A percentile compares a stretch with the other conserved stretches of the same genome.
Conservation (phyloP, 164 flowering plant species). For the Umbilicus rupestris region DNA sequence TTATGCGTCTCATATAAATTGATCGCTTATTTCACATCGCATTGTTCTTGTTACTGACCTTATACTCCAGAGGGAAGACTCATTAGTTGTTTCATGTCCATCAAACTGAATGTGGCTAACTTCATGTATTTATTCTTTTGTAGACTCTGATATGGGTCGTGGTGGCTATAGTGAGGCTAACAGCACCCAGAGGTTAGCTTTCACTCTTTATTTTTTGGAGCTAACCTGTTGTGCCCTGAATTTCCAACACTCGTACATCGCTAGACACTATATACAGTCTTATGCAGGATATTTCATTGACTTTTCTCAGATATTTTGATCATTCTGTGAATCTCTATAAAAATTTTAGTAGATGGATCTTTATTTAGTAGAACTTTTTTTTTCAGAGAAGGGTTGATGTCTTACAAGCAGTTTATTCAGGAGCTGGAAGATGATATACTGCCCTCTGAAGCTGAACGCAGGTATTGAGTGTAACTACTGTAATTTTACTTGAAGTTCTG, state of each 20-base stretch:
- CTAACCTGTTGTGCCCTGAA: too few species aligned
- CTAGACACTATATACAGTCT: background rate
- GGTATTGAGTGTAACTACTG: constrained; percentile 31
- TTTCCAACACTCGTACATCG: background rate
- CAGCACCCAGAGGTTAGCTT: constrained; percentile 50
- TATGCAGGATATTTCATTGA: background rate
- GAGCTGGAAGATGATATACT: constrained; percentile 98
- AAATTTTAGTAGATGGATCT: too few species aligned
- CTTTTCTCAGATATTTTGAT: background rate
- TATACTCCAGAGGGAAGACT: background rate
- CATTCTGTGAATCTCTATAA: background rate
- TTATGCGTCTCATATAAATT: background rate
- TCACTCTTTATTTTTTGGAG: background rate
- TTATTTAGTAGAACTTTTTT: background rate
- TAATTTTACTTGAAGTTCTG: background rate
- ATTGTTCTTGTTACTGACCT: background rate
- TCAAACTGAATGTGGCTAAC: background rate
- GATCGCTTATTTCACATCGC: too few species aligned
- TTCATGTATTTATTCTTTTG: constrained; percentile 5
- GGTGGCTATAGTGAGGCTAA: constrained; percentile 54
- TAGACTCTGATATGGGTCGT: constrained; percentile 82
- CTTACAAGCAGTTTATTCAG: constrained; percentile 96
- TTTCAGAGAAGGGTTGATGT: constrained; percentile 96
- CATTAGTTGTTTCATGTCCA: background rate
- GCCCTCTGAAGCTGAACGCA: constrained; percentile 98